Percentiles rank a stretch among this genome's conserved stretches.
These are phyloP conservation scores for Suhomyces vadensis DNA, from an alignment of 805 yeast species.

Conservation along the genomic window DNA sequence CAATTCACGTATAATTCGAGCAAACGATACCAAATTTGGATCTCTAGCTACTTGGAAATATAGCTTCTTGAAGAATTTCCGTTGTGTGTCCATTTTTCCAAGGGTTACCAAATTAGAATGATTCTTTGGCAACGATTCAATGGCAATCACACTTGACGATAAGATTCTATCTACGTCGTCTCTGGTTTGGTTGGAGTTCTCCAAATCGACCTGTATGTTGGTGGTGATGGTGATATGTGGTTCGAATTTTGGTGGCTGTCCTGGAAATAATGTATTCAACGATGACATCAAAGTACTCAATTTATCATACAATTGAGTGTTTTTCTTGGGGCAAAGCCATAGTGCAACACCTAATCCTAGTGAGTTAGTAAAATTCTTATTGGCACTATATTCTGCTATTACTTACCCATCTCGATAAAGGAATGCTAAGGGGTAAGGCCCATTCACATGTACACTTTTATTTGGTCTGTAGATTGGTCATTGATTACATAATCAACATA, in stretches of 20 bases:
- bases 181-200: constrained; percentile 36
- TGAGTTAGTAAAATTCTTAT: constrained; percentile 1
- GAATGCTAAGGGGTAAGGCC: neutral
- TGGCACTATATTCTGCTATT: neutral
- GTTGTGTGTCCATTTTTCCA: constrained; percentile 47
- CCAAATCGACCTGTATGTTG: constrained; percentile 48
- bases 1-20: constrained; percentile 56
- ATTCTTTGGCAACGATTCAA: constrained; percentile 40
- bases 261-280: constrained; percentile 68
- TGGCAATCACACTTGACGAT: constrained; percentile 59
- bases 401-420: constrained; percentile 8
- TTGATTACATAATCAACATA: neutral
- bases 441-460: too few relatives aligned
- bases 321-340: constrained; percentile 72
- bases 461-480: too few relatives aligned
- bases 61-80: constrained; percentile 53
- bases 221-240: constrained; percentile 80
- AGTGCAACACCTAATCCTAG: constrained; percentile 51
- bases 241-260: constrained; percentile 61
- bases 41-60: constrained; percentile 48
- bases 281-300: constrained; percentile 62
- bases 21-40: constrained; percentile 52
- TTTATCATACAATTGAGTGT: constrained; percentile 55
- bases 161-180: constrained; percentile 62
- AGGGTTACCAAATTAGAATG: constrained; percentile 43